phyloP scores from a whole-genome alignment of 2,329 filamentous ascomycete species.

The Exophiala sideris region DNA sequence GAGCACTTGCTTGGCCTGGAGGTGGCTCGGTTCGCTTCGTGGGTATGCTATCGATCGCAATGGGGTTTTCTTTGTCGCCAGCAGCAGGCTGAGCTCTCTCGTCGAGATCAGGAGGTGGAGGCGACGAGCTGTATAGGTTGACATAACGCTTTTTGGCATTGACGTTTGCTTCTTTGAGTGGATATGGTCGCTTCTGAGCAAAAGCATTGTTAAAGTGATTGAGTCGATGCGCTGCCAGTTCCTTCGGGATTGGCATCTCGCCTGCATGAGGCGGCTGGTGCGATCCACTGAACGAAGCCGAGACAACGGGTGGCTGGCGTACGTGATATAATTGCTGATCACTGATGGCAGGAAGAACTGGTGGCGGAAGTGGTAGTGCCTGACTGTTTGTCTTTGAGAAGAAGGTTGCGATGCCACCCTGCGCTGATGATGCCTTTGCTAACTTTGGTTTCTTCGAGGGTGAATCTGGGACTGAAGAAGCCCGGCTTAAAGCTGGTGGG shows the following conservation, averaged over 20 bases:
- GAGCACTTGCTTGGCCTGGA: constrained; percentile 1
- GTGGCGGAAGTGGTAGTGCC: background rate
- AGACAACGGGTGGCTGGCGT: background rate
- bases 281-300: background rate
- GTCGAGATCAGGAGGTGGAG: constrained; percentile 6
- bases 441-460: constrained; percentile 33
- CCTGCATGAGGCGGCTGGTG: background rate
- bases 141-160: constrained; percentile 32
- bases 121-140: constrained; percentile 30
- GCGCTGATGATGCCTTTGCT: constrained; percentile 43
- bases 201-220: constrained; percentile 8
- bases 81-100: background rate
- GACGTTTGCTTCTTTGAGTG: constrained; percentile 8
- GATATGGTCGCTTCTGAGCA: constrained; percentile 5
- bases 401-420: constrained; percentile 53
- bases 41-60: constrained; percentile 4
- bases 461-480: constrained; percentile 32
- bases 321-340: background rate
- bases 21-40: constrained; percentile 9
- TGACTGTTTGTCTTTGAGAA: constrained; percentile 30
- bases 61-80: constrained; percentile 3
- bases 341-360: background rate
- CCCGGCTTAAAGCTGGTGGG: background rate
- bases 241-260: constrained; percentile 5
- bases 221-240: constrained; percentile 20